Evolutionary conservation across 2,329 filamentous ascomycete species (phyloP).

Genomic region (Bipolaris gigantea): DNA sequence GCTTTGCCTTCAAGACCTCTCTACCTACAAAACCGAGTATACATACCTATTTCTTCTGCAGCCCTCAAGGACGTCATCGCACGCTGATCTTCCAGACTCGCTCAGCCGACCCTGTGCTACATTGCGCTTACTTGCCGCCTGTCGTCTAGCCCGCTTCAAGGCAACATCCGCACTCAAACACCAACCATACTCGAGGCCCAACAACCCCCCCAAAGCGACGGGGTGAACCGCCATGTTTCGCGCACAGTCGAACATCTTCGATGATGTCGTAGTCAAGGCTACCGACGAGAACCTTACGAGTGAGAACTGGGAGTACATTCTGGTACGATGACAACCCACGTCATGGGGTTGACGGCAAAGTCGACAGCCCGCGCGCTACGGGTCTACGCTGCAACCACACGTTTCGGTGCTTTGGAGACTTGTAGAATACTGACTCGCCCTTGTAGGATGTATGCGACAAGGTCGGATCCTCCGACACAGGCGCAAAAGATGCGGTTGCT

Average conservation of each 20-base stretch:
- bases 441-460: constrained; percentile 63
- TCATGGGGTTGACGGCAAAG: background rate
- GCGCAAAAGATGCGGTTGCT: constrained; percentile 80
- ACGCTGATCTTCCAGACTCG: background rate
- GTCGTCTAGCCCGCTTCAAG: constrained; percentile 3
- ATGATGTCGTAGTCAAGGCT: constrained; percentile 75
- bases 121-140: background rate
- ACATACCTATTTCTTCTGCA: background rate
- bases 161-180: constrained; percentile 7
- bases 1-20: background rate
- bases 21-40: background rate
- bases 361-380: background rate
- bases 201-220: background rate
- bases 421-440: constrained; percentile 15
- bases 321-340: constrained; percentile 47
- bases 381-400: background rate
- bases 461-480: constrained; percentile 55
- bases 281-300: constrained; percentile 98
- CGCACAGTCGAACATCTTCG: constrained; percentile 66
- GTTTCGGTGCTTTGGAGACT: background rate
- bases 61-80: background rate
- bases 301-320: constrained; percentile 72
- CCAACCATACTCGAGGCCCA: background rate
- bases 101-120: background rate
- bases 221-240: constrained; percentile 49